Conservation (phyloP, 768 basidiomycete genomes). For the Gautieria morchelliformis region DNA sequence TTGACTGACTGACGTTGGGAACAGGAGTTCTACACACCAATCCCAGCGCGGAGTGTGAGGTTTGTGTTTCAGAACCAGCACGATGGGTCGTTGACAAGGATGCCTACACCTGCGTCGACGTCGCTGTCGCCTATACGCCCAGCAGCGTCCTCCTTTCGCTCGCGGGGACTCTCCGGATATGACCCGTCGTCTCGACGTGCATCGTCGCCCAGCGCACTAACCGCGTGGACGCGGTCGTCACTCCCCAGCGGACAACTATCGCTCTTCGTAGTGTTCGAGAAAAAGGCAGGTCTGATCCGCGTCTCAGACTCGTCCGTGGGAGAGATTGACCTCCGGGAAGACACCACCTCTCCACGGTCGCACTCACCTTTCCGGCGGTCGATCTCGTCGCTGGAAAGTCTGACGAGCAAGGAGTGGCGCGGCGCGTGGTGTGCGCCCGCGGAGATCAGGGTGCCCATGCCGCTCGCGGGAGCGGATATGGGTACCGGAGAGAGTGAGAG, state of each 20-base stretch:
- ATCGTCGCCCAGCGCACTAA: neutral
- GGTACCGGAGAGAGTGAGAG: neutral
- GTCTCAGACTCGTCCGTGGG: conserved; percentile 72
- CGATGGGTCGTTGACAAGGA: conserved; percentile 28
- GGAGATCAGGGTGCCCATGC: conserved; percentile 16
- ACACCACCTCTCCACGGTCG: neutral
- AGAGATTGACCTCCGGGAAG: conserved; percentile 57
- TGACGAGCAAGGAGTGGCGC: conserved; percentile 30
- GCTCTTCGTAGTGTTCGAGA: conserved; percentile 79
- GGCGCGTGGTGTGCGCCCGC: conserved; percentile 41
- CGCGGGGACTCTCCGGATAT: neutral
- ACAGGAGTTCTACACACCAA: conserved; percentile 79
- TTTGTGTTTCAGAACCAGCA: conserved; percentile 65
- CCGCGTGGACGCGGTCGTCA: neutral
- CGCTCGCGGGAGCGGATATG: neutral
- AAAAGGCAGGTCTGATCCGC: conserved; percentile 79
- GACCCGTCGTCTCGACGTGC: conserved; percentile 7
- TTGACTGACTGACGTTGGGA: too few relatives aligned
- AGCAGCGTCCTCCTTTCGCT: neutral
- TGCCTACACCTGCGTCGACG: conserved; percentile 33
- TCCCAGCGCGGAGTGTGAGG: conserved; percentile 51
- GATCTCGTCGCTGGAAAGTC: conserved; percentile 32
- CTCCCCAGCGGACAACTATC: conserved; percentile 46
- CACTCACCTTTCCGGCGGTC: conserved; percentile 17
- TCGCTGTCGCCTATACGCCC: conserved; percentile 10